Evolutionary conservation across 768 basidiomycete genomes (phyloP).

Genomic region (Lentinula edodes): DNA sequence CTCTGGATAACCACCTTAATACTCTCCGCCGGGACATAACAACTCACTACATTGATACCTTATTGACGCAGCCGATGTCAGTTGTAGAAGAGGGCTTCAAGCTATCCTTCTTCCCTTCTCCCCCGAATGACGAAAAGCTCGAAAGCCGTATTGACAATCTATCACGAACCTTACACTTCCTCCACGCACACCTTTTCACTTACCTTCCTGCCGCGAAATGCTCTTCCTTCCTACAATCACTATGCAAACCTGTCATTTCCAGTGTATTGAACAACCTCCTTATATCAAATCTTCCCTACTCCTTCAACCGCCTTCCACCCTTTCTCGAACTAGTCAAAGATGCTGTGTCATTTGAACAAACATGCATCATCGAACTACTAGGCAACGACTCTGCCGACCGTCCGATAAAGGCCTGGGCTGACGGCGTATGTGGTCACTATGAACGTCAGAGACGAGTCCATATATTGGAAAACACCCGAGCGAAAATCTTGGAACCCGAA

Average conservation of each 20-base stretch:
- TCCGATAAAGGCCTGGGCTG: conserved; percentile 63
- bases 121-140: conserved; percentile 33
- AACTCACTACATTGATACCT: conserved; percentile 50
- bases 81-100: conserved; percentile 36
- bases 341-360: conserved; percentile 66
- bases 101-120: conserved; percentile 42
- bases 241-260: conserved; percentile 55
- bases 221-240: conserved; percentile 43
- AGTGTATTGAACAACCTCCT: conserved; percentile 64
- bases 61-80: conserved; percentile 48
- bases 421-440: conserved; percentile 67
- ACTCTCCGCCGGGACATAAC: conserved; percentile 63
- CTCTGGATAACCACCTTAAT: conserved; percentile 50
- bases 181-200: conserved; percentile 52
- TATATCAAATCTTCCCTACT: conserved; percentile 63
- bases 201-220: conserved; percentile 43
- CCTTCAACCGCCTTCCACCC: conserved; percentile 49
- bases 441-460: conserved; percentile 66
- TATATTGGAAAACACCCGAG: conserved; percentile 60
- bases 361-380: conserved; percentile 43
- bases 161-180: conserved; percentile 54
- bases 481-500: conserved; percentile 41
- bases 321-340: conserved; percentile 53
- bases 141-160: conserved; percentile 49
- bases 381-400: conserved; percentile 41